Percentiles rank a stretch among this genome's conserved stretches.
Conservation (phyloP, 2,329 filamentous ascomycete genomes). For the Trichoderma koningii region DNA sequence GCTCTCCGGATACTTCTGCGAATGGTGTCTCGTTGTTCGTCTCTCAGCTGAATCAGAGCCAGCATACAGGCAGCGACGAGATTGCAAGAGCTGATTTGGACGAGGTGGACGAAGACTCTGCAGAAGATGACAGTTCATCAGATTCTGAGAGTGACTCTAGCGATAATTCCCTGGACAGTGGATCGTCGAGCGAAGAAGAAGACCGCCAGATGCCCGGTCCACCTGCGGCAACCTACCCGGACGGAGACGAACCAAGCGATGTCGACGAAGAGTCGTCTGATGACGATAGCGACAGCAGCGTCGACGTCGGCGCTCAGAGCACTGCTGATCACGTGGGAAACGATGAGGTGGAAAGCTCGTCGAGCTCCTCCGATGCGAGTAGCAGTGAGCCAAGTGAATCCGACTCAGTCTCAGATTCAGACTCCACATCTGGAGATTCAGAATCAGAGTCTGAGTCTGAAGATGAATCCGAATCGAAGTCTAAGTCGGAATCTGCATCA, state of each 20-base stretch:
- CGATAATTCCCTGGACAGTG: conserved; percentile 14
- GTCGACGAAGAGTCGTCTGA: conserved; percentile 8
- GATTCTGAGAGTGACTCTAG: conserved; percentile 28
- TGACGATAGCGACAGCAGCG: conserved; percentile 26
- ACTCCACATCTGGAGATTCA: conserved; percentile 36
- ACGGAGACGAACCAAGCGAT: background rate
- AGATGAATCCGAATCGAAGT: conserved; percentile 35
- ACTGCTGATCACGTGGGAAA: conserved; percentile 6
- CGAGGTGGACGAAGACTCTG: background rate
- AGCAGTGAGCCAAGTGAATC: conserved; percentile 31
- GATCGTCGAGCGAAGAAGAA: conserved; percentile 16
- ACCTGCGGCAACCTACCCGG: background rate
- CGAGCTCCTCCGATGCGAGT: conserved; percentile 3
- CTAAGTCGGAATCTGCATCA: conserved; percentile 36
- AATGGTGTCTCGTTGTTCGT: background rate
- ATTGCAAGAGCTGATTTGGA: background rate
- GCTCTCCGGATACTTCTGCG: background rate
- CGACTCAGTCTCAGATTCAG: conserved; percentile 23
- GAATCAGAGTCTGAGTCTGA: conserved; percentile 33
- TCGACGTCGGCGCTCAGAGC: conserved; percentile 9
- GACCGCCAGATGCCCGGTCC: background rate
- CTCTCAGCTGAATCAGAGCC: background rate
- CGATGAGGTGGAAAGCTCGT: background rate
- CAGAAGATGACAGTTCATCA: background rate
- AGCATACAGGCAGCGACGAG: background rate